Conservation (phyloP, 352 stramenopile species). For the Salisapilia sapeloensis region DNA sequence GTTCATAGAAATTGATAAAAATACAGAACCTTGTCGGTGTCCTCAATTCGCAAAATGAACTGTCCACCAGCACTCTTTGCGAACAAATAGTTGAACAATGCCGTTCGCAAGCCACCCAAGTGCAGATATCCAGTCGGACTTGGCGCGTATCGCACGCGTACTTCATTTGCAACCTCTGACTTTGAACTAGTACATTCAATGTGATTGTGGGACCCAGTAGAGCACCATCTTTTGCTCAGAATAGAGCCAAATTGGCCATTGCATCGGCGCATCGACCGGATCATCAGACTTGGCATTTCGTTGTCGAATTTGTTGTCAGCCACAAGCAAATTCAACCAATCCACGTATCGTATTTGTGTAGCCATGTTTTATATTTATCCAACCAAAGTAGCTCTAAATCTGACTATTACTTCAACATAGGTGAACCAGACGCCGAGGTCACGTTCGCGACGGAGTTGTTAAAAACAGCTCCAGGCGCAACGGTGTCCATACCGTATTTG, state of each 20-base stretch:
- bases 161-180: constrained; percentile 4
- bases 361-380: constrained; percentile 1
- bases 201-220: too few species aligned
- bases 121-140: constrained; percentile 84
- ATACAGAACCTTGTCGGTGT: constrained; percentile 73
- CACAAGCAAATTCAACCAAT: too few species aligned
- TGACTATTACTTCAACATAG: not conserved
- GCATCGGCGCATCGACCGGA: too few species aligned
- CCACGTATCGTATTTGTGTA: too few species aligned
- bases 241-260: too few species aligned
- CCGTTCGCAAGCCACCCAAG: constrained; percentile 80
- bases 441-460: constrained; percentile 1
- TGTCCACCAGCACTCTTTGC: constrained; percentile 64
- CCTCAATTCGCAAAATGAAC: constrained; percentile 86
- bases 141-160: constrained; percentile 79
- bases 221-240: too few species aligned
- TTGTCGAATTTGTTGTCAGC: too few species aligned
- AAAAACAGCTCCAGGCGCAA: too few species aligned
- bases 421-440: not conserved
- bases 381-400: not conserved
- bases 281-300: too few species aligned
- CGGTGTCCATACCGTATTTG: too few species aligned
- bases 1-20: not conserved
- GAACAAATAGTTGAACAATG: constrained; percentile 88
- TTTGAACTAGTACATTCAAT: constrained; percentile 1